These are phyloP conservation scores for Amanita jacksonii DNA, from an alignment of 768 basidiomycete species.

Conservation along the genomic window DNA sequence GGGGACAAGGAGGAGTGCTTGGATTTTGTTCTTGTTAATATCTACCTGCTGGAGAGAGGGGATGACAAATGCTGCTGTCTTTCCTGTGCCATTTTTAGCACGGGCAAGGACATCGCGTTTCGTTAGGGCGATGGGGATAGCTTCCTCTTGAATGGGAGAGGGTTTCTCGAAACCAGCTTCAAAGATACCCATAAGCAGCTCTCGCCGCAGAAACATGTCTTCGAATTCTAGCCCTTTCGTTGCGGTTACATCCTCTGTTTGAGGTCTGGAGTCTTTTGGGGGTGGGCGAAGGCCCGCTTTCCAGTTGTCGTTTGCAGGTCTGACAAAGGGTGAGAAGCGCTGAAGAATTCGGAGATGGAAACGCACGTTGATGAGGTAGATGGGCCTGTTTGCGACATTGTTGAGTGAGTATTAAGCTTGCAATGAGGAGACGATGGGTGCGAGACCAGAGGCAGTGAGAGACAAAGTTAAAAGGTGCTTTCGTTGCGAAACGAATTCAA, in stretches of 20 bases:
- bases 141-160: slow-evolving; percentile 98
- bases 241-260: slow-evolving; percentile 94
- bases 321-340: slow-evolving; percentile 10
- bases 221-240: slow-evolving; percentile 95
- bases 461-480: slow-evolving; percentile 4
- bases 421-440: background rate
- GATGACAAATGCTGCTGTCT: slow-evolving; percentile 99
- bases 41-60: slow-evolving; percentile 93
- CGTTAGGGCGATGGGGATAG: slow-evolving; percentile 89
- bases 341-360: background rate
- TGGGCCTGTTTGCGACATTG: slow-evolving; percentile 23
- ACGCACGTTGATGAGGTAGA: slow-evolving; percentile 25
- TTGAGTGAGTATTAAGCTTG: background rate
- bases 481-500: background rate
- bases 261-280: slow-evolving; percentile 87
- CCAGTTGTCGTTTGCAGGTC: slow-evolving; percentile 44
- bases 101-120: slow-evolving; percentile 92
- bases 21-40: slow-evolving; percentile 75
- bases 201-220: slow-evolving; percentile 84
- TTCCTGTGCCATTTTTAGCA: slow-evolving; percentile 95
- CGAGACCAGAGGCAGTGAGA: slow-evolving; percentile 1
- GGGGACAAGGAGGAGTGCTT: slow-evolving; percentile 92
- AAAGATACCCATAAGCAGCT: slow-evolving; percentile 99
- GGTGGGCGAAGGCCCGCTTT: slow-evolving; percentile 73
- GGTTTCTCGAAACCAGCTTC: slow-evolving; percentile 97